Base-by-base conservation (phyloP, 192 early-diverging fungal species). In the Backusella macrospora region DNA sequence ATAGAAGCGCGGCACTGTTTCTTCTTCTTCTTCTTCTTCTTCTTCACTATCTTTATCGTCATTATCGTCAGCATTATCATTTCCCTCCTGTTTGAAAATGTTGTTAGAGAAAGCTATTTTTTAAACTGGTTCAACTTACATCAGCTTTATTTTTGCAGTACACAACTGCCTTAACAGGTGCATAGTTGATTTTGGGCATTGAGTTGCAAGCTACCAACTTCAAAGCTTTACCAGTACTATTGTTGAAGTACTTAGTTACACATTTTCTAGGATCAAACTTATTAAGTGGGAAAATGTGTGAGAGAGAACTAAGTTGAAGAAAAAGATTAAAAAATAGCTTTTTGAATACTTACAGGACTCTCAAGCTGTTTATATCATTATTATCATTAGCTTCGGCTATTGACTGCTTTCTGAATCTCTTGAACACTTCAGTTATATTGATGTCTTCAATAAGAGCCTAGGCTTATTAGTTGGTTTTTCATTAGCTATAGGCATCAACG, bases 291-390 rank as follows among this genome's bases (percentile, higher is more conserved):
- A 62, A 62, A 26, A 62, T 62, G 23, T 52, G 49, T 2, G 49
- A 52, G 49, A 52, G 49, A 23, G 62, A 34, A 26, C 62, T 63
- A 37, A 29, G 26, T 37, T 63, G 62, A 63, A 63, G 62, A 37
- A 29, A 37, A 26, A 10, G 29, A 63, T 21, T 21, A 12, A 29
- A 13, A 34, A 63, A 63, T 63, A 63, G 21, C 29, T 63, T 29
- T 63, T 63, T 63, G 4, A 63, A 63, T 63, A 63, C 62, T 63
- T 63, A 37, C 62, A 63, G 62, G 29, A 63, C 38, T 63, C 62
- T 21, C 18, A 63, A 29, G 10, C 23, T 13, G 26, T 34, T 34
- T 34, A 63, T 37, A 13, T 63, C 26, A 34, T 63, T 63, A 37
- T 63, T 37, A 0, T 63, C 38, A 10, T 63, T 29, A 29, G 14